Evolutionary conservation across 2,329 filamentous ascomycete genomes (phyloP).

Genomic region (Colletotrichum musicola): DNA sequence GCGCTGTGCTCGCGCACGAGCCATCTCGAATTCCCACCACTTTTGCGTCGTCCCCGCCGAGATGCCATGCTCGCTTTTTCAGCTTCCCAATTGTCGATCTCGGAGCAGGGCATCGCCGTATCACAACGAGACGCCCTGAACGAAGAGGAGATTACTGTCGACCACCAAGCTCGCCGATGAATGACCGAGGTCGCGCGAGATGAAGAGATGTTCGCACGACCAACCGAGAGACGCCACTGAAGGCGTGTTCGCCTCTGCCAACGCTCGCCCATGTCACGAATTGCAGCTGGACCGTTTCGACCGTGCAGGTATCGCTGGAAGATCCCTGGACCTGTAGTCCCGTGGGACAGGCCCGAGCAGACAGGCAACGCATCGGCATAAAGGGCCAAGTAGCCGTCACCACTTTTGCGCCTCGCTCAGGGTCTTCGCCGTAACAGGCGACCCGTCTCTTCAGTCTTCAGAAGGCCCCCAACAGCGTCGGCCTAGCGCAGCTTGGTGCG

Average conservation of each 20-base stretch:
- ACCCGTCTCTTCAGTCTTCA: neutral
- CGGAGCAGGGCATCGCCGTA: neutral
- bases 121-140: neutral
- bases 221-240: neutral
- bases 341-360: slow-evolving; percentile 26
- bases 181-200: neutral
- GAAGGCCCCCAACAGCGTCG: slow-evolving; percentile 8
- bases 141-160: neutral
- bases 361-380: slow-evolving; percentile 14
- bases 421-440: slow-evolving; percentile 16
- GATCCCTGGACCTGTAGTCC: slow-evolving; percentile 26
- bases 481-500: slow-evolving; percentile 13
- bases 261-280: slow-evolving; percentile 21
- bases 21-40: slow-evolving; percentile 22
- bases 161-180: neutral
- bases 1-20: slow-evolving; percentile 11
- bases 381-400: slow-evolving; percentile 6
- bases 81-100: slow-evolving; percentile 16
- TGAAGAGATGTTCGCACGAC: neutral
- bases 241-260: slow-evolving; percentile 16
- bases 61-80: slow-evolving; percentile 31
- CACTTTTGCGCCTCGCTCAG: neutral
- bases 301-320: slow-evolving; percentile 29
- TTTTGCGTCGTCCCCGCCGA: slow-evolving; percentile 15
- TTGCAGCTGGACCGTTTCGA: slow-evolving; percentile 26